Base-by-base conservation (phyloP, 345 rosid species). In the Melaleuca quinquenervia region DNA sequence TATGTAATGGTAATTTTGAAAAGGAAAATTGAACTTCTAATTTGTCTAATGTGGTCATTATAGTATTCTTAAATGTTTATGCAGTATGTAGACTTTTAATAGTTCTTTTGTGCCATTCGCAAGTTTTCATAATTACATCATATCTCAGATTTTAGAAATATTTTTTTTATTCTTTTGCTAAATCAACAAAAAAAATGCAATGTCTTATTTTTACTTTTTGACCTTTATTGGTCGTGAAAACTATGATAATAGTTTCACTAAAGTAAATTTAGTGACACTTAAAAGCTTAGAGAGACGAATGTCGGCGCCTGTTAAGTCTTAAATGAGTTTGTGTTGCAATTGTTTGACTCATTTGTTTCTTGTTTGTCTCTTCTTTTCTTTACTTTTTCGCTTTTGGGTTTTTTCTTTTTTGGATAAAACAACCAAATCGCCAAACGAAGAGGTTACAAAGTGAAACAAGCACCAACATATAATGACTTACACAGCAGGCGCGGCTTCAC, bases 351-450 rank as follows among this genome's bases (percentile, higher is more conserved):
- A 55, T 26, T 58, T n/a, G 6, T 6, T 12, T 12, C 15, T n/a
- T 58, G 2, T 21, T 22, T 11, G 2, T 3, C 11, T 1, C 11
- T 1, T n/a, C 11, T 13, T 2, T 26, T 11, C 11, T n/a, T n/a
- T n/a, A n/a, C n/a, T 6, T 58, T 50, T 50, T 50, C 3, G 15
- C 15, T 0, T 21, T 54, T 21, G 22, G 7, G 64, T 12, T 5
- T 54, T 56, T 26, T 26, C 29, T 24, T n/a, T n/a, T n/a, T n/a
- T n/a, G n/a, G n/a, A n/a, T n/a, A n/a, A n/a, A n/a, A 9, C 6
- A 56, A 56, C 32, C 3, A 56, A 14, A 56, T 26, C 26, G 26
- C 64, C 27, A 1, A 56, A 56, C 64, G 26, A 56, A 54, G 24
- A 26, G 15, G 64, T 7, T 56, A 15, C n/a, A 56, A 56, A 56